Evolutionary conservation across 1,139 yeast species (phyloP), one percentile per base, ranked within the genome.

Genomic region (Candida neerlandica): DNA sequence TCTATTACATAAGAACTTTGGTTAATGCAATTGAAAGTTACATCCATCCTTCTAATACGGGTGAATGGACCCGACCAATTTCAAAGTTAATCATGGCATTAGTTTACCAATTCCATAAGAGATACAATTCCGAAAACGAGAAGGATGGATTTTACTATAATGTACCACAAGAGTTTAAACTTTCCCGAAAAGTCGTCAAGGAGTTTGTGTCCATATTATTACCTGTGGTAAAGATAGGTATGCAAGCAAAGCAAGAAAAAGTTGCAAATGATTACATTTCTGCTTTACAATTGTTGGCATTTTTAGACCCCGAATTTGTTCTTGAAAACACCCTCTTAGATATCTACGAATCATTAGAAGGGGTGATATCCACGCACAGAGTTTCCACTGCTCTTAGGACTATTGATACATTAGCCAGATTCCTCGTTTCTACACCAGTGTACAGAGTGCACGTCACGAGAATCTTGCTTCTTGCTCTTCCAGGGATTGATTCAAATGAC

Each of bases 401-500:
- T 29, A 73, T 92, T 44, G 82, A 85, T 5, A 83, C 82, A 19
- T 67, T 89, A 41, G 80, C 88, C 0, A 77, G 96, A 53, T 83
- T 80, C 54, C 81, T 94, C 73, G 85, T 89, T 0, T 66, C 74
- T 19, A 77, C 83, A 4, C 87, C 88, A 1, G 66, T 84, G 2
- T 90, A 80, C 63, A 75, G 97, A 46, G 85, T 89, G 12, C 99
- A 94, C 61, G 70, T 90, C 26, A 82, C 96, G 0, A 81, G 96
- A 49, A 71, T 94, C 18, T 64, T 92, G 38, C 81, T 84, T 45
- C 75, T 89, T 64, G 73, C 87, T 0, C 66, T 92, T 12, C 89
- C 92, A 0, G 97, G 96, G 19, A 84, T 94, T 42, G 98, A 94
- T 63, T 82, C 95, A 0, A 94, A 92, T 64, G 99, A 94, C 66